Conservation (phyloP, 2,329 filamentous ascomycete species). For the Cladosporium sp. region DNA sequence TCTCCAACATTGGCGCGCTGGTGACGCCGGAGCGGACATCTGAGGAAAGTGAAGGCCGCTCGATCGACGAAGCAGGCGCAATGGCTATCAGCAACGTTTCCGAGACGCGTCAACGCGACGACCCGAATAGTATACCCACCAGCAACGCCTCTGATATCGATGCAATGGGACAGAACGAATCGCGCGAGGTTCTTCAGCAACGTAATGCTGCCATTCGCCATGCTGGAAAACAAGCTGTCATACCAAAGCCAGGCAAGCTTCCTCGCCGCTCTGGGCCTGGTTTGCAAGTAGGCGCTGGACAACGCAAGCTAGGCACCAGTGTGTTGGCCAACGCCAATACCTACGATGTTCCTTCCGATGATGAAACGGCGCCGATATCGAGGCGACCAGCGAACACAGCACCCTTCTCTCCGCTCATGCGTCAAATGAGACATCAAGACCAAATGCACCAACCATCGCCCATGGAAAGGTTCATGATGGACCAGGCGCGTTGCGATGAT, state of each 20-base stretch:
- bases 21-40: background rate
- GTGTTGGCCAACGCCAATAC: background rate
- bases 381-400: background rate
- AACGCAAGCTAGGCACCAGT: background rate
- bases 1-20: background rate
- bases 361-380: background rate
- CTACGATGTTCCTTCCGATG: background rate
- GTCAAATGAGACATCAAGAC: background rate
- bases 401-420: background rate
- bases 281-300: background rate
- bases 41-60: background rate
- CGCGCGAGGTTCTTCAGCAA: background rate
- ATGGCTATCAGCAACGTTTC: background rate
- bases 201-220: background rate
- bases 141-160: background rate
- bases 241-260: background rate
- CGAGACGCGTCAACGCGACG: background rate
- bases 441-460: background rate
- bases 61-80: background rate
- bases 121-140: background rate
- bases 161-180: slow-evolving; percentile 5
- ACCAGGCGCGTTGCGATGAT: background rate
- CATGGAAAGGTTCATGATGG: background rate
- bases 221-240: background rate
- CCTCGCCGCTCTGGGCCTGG: background rate